phyloP scores from a whole-genome alignment of 345 rosid species.

The Gossypium mustelinum region DNA sequence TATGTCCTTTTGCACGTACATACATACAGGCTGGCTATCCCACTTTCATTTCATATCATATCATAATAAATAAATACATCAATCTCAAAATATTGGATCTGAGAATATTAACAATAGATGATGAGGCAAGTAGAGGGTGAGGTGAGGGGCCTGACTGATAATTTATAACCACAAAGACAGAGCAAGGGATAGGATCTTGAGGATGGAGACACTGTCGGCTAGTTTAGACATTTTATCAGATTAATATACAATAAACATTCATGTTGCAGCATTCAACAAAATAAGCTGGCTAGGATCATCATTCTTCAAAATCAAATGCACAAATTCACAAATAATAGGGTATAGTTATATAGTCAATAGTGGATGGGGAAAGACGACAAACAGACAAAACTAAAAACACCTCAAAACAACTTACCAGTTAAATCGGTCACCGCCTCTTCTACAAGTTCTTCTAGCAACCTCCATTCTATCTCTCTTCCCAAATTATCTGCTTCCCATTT shows the following conservation, averaged over 20 bases:
- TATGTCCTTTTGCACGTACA: neutral
- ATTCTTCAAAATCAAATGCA: conserved; percentile 26
- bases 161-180: neutral
- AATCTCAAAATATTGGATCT: neutral
- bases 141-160: neutral
- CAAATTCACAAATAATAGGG: conserved; percentile 18
- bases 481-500: conserved; percentile 51
- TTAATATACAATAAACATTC: neutral
- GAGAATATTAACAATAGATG: neutral
- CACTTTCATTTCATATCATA: neutral
- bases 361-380: neutral
- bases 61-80: neutral
- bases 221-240: neutral
- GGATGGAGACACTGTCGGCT: neutral
- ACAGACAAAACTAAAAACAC: neutral
- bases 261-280: conserved; percentile 23
- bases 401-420: conserved; percentile 32
- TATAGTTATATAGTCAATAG: neutral
- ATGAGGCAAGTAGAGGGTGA: too few relatives aligned
- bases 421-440: conserved; percentile 68
- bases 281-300: conserved; percentile 12
- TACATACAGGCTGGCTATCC: neutral
- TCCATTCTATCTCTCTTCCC: conserved; percentile 53
- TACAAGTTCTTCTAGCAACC: conserved; percentile 70
- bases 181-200: neutral